Evolutionary conservation across 1,284 basidiomycete species (phyloP).

Genomic region (Athelia sp.): DNA sequence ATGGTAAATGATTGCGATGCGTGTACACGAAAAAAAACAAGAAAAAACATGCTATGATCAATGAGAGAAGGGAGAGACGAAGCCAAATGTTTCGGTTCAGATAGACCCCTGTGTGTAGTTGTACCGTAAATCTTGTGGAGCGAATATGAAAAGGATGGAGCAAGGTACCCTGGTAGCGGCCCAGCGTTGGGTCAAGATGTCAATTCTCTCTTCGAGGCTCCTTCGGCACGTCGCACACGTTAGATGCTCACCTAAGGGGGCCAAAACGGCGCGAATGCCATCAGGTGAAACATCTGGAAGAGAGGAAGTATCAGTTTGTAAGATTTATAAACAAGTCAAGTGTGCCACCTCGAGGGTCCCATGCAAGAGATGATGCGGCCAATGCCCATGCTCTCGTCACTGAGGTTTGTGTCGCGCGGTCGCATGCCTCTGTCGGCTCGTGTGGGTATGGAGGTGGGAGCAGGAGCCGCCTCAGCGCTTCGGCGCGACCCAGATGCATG

Average conservation of each 20-base stretch:
- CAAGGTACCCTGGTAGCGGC: not conserved
- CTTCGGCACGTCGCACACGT: not conserved
- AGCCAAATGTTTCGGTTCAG: too few relatives aligned
- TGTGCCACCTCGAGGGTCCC: conserved; percentile 10
- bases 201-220: not conserved
- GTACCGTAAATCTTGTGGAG: too few relatives aligned
- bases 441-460: conserved; percentile 14
- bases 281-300: not conserved
- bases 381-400: conserved; percentile 11
- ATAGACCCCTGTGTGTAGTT: too few relatives aligned
- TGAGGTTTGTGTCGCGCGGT: conserved; percentile 7
- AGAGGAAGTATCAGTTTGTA: not conserved
- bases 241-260: not conserved
- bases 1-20: too few relatives aligned
- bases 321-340: not conserved
- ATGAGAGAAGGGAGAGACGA: too few relatives aligned
- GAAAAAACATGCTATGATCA: too few relatives aligned
- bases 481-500: conserved; percentile 19
- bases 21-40: too few relatives aligned
- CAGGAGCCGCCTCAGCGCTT: conserved; percentile 16
- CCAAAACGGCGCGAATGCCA: not conserved
- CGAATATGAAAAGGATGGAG: not conserved
- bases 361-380: conserved; percentile 11
- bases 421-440: conserved; percentile 7
- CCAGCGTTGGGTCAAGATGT: not conserved